Percentiles rank a stretch among this genome's conserved stretches.
Conservation (phyloP, 805 yeast species). For the Suhomyces sp. region DNA sequence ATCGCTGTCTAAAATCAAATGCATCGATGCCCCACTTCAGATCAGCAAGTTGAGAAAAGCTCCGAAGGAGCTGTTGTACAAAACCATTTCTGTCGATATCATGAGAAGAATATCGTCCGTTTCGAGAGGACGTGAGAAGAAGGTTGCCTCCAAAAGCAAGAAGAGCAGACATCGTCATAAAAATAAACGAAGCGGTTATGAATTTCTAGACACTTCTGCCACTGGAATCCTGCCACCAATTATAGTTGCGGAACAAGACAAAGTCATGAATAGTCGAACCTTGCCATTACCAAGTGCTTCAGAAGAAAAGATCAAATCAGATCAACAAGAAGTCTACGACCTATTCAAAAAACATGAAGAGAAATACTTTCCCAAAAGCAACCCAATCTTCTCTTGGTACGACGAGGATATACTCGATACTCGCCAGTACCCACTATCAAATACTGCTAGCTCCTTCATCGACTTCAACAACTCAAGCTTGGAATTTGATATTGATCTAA, state of each 20-base stretch:
- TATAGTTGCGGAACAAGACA: not conserved
- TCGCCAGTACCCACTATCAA: not conserved
- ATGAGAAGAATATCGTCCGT: not conserved
- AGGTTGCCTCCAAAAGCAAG: not conserved
- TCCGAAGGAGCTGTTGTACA: not conserved
- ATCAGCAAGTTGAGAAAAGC: not conserved
- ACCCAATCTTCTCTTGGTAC: not conserved
- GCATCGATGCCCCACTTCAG: not conserved
- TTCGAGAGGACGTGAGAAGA: not conserved
- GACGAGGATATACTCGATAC: not conserved
- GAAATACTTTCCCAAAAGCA: not conserved
- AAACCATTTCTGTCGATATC: not conserved
- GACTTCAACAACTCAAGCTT: constrained; percentile 7
- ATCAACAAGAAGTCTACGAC: not conserved
- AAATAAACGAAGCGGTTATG: not conserved
- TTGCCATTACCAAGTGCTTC: not conserved
- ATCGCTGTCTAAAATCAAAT: not conserved
- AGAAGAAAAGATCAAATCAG: not conserved
- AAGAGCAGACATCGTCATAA: not conserved
- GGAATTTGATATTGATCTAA: constrained; percentile 5
- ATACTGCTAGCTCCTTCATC: not conserved
- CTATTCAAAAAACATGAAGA: not conserved
- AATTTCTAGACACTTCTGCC: not conserved
- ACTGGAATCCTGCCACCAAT: not conserved
- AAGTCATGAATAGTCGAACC: not conserved